Percentiles rank a stretch among this genome's conserved stretches.
Conservation (phyloP, 1,284 basidiomycete species). For the Stereum hirsutum region DNA sequence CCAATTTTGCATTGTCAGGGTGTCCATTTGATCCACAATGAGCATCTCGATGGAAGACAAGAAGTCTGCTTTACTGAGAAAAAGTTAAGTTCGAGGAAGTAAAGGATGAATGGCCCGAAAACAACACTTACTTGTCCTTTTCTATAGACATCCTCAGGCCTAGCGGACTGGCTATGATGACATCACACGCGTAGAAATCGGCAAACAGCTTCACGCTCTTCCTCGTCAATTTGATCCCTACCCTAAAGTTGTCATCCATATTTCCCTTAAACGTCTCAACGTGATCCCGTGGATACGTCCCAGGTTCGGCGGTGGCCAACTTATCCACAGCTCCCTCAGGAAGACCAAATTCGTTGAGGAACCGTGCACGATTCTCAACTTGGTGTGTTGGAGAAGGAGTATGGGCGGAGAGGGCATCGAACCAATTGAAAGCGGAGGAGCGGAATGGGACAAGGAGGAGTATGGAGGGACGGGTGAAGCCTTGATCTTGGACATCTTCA, state of each 20-base stretch:
- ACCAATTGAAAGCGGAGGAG: slow-evolving; percentile 78
- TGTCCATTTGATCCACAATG: slow-evolving; percentile 92
- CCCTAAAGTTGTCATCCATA: slow-evolving; percentile 90
- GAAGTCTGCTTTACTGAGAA: slow-evolving; percentile 72
- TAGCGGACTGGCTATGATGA: slow-evolving; percentile 90
- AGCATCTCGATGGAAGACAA: slow-evolving; percentile 90
- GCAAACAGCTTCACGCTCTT: slow-evolving; percentile 86
- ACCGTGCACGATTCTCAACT: slow-evolving; percentile 82
- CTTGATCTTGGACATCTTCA: slow-evolving; percentile 88
- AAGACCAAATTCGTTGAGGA: slow-evolving; percentile 76
- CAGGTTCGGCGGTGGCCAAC: slow-evolving; percentile 59
- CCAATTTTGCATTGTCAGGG: slow-evolving; percentile 98
- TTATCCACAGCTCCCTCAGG: slow-evolving; percentile 81
- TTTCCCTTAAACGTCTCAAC: slow-evolving; percentile 95
- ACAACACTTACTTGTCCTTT: slow-evolving; percentile 70
- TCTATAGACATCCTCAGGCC: slow-evolving; percentile 90
- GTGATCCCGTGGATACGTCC: slow-evolving; percentile 85
- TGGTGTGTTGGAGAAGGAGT: slow-evolving; percentile 61
- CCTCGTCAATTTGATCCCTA: slow-evolving; percentile 88
- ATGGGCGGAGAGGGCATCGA: slow-evolving; percentile 57
- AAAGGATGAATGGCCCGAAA: neutral
- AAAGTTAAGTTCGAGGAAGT: neutral
- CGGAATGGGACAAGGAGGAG: slow-evolving; percentile 91
- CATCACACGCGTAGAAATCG: slow-evolving; percentile 86
- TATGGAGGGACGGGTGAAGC: slow-evolving; percentile 93